These are phyloP conservation scores for Cyamopsis tetragonoloba DNA, from an alignment of 306 rosid genomes.

Conservation along the genomic window DNA sequence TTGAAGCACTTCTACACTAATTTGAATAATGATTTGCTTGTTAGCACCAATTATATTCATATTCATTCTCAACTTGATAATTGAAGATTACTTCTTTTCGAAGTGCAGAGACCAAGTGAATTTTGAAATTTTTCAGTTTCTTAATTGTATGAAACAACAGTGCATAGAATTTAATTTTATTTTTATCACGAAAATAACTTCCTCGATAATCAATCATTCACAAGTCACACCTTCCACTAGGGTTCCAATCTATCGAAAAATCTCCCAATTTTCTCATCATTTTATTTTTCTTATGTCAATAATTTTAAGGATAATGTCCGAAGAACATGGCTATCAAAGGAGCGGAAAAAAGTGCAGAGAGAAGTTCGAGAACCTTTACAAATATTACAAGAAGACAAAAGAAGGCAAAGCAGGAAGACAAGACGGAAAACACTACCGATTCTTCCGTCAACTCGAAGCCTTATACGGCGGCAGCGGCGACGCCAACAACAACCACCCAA, in stretches of 20 bases:
- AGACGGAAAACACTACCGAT: conserved; percentile 93
- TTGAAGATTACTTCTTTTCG: no score
- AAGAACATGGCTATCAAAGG: conserved; percentile 93
- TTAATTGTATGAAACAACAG: no score
- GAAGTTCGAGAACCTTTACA: conserved; percentile 91
- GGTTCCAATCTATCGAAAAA: no score
- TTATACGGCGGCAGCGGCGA: conserved; percentile 84
- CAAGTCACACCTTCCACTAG: conserved; percentile 37
- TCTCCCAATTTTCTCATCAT: no score
- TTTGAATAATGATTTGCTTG: no score
- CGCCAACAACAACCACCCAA: conserved; percentile 43
- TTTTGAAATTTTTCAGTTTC: no score
- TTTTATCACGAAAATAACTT: conserved; percentile 19
- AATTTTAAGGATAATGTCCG: conserved; percentile 70
- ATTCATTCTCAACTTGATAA: no score
- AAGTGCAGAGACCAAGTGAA: no score
- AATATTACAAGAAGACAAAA: conserved; percentile 94
- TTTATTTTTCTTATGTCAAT: neutral
- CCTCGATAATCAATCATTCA: neutral
- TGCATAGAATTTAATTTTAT: neutral
- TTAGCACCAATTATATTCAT: no score
- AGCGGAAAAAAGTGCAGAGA: conserved; percentile 99
- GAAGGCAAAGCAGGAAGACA: conserved; percentile 98
- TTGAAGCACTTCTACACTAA: no score
- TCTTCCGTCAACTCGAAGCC: conserved; percentile 97